Base-by-base conservation (phyloP, 371 early-diverging fungal genomes). In the Vairimorpha apis region DNA sequence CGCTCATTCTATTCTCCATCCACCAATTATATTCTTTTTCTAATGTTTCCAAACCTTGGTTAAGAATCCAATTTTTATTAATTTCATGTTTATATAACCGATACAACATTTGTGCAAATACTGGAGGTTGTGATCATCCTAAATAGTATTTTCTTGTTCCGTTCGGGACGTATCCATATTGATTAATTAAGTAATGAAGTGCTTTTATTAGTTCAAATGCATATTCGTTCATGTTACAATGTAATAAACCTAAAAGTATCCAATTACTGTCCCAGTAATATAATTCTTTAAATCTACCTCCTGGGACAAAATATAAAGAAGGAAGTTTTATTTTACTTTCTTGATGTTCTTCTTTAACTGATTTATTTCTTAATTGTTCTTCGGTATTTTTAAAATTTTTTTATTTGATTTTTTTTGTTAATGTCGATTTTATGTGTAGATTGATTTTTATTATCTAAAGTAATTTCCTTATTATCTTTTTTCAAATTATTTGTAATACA, bases 241-340 rank as follows among this genome's bases (percentile, higher is more conserved):
- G 64, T 18, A 89, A 67, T 38, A 93, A 77, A 0, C 94, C 94
- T 67, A 89, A 86, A 27, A 90, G 70, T 8, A 89, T 87, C 85
- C 89, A 93, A 75, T 85, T 91, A 18, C 88, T 85, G 75, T 93
- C 93, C 92, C 91, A 92, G 79, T 93, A 91, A 80, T 92, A 91
- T 30, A 87, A 84, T 85, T 93, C 92, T 62, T 88, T 80, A 75
- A 93, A 93, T 60, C 92, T 80, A 1, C 92, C 92, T 3, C 93
- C 93, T 10, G 93, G 92, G 10, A 63, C 44, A 33, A 63, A 63
- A 63, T 53, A 53, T 25, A 27, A 1, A 53, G 2, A 25, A 5
- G 55, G 55, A 53, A 53, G 55, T 3, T 5, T 2, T 8, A 53
- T 53, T 25, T 53, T 53, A 27, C 27, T 53, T 8, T 12, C 8